These are phyloP conservation scores for Apiospora aurea DNA, from an alignment of 2,329 filamentous ascomycete genomes.

Conservation along the genomic window DNA sequence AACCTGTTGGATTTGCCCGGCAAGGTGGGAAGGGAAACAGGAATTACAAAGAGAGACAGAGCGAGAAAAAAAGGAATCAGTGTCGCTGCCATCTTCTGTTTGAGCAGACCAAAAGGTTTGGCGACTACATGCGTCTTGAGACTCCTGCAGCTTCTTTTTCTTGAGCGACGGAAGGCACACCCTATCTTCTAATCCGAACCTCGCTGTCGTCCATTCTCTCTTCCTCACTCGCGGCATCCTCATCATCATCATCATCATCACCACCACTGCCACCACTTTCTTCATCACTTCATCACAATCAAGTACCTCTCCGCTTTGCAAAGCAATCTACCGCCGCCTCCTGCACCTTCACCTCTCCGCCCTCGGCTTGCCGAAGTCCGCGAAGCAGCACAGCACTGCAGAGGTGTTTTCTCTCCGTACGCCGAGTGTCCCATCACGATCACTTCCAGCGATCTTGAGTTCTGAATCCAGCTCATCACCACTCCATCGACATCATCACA, in stretches of 20 bases:
- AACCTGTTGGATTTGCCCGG: constrained; percentile 6
- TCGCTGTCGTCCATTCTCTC: constrained; percentile 28
- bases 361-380: constrained; percentile 19
- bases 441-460: constrained; percentile 27
- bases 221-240: constrained; percentile 30
- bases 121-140: constrained; percentile 43
- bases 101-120: constrained; percentile 47
- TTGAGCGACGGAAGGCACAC: constrained; percentile 23
- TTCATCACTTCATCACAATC: constrained; percentile 8
- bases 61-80: constrained; percentile 28
- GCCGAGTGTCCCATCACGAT: constrained; percentile 26
- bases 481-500: constrained; percentile 25
- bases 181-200: constrained; percentile 27
- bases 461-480: constrained; percentile 27
- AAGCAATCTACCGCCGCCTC: constrained; percentile 13
- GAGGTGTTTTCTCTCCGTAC: constrained; percentile 17
- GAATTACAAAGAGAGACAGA: constrained; percentile 4
- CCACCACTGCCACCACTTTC: background rate
- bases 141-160: constrained; percentile 38
- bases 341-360: constrained; percentile 11
- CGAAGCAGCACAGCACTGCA: constrained; percentile 12
- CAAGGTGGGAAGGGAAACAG: constrained; percentile 19
- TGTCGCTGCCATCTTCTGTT: constrained; percentile 36
- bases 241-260: constrained; percentile 28
- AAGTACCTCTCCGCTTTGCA: constrained; percentile 15